Evolutionary conservation across 495 filamentous ascomycete genomes (phyloP).

Genomic region (Halenospora varia): DNA sequence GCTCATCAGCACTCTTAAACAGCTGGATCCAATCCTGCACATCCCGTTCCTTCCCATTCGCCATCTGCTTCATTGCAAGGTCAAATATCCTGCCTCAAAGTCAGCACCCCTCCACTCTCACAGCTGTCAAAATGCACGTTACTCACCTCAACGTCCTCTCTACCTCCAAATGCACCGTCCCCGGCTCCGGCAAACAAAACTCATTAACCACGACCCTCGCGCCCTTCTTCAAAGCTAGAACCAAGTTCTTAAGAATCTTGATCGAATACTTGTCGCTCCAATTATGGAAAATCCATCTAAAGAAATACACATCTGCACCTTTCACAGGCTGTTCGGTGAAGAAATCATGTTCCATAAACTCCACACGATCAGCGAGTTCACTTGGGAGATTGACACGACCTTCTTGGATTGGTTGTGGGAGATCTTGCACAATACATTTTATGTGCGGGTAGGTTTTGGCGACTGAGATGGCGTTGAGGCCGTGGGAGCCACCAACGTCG

Average conservation of each 20-base stretch:
- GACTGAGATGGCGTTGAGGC: conserved; percentile 20
- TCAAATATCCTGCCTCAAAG: too few relatives aligned
- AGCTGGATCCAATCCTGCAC: too few relatives aligned
- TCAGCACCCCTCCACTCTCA: too few relatives aligned
- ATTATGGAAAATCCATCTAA: conserved; percentile 46
- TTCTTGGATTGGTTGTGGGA: neutral
- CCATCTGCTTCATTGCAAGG: too few relatives aligned
- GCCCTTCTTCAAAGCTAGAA: conserved; percentile 34
- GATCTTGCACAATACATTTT: conserved; percentile 27
- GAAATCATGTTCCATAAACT: conserved; percentile 36
- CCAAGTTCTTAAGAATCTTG: conserved; percentile 34
- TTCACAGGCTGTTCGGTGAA: conserved; percentile 36
- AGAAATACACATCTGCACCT: conserved; percentile 42
- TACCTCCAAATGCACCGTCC: too few relatives aligned
- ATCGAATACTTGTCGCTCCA: conserved; percentile 34
- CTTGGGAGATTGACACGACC: neutral
- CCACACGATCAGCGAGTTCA: neutral
- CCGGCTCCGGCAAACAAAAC: too few relatives aligned
- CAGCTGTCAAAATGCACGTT: too few relatives aligned
- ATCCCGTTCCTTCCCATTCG: too few relatives aligned
- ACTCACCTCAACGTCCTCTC: too few relatives aligned
- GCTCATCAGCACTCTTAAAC: too few relatives aligned
- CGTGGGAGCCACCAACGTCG: neutral
- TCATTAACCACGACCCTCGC: conserved; percentile 39
- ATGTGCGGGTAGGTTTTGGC: too few relatives aligned